Base-by-base conservation (phyloP, 2,329 filamentous ascomycete genomes). In the Sphaerulina vaccinii region DNA sequence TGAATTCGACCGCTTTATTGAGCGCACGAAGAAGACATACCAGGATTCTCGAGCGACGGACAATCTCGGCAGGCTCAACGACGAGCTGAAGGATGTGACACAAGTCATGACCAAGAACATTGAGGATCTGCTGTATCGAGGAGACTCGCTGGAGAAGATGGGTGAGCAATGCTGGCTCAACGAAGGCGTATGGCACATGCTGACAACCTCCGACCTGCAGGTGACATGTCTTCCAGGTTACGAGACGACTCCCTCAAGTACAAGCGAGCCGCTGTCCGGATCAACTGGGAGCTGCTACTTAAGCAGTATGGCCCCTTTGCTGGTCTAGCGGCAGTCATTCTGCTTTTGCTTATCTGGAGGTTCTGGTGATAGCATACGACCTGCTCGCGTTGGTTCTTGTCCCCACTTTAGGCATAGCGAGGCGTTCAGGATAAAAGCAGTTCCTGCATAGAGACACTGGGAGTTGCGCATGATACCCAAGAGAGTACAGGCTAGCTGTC, bases 41-140 rank as follows among this genome's bases (percentile, higher is more conserved):
- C 88, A 93, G 64, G 93, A 99, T 71, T 84, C 87, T 49, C 85
- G 93, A 60, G 93, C 93, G 13, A 83, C 88, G 11, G 88, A 91
- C 73, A 97, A 97, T 73, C 82, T 99, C 52, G 90, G 95, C 72
- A 90, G 92, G 74, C 79, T 99, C 60, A 97, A 99, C 68, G 90
- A 96, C 68, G 95, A 99, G 79, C 82, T 99, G 60, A 87, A 91
- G 70, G 93, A 97, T 73, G 95, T 99, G 49, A 97, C 93, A 1
- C 91, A 96, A 75, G 91, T 99, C 68, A 99, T 99, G 95, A 97
- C 91, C 50, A 97, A 97, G 82, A 99, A 99, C 72, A 97, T 99
- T 62, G 93, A 99, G 78, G 93, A 99, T 71, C 75, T 99, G 67
- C 77, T 99, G 47, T 99, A 99, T 70, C 80, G 95, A 56, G 93